Percentiles rank a stretch among this genome's conserved stretches.
These are phyloP conservation scores for Macrolepiota dolichaula DNA, from an alignment of 768 basidiomycete genomes.

Conservation along the genomic window DNA sequence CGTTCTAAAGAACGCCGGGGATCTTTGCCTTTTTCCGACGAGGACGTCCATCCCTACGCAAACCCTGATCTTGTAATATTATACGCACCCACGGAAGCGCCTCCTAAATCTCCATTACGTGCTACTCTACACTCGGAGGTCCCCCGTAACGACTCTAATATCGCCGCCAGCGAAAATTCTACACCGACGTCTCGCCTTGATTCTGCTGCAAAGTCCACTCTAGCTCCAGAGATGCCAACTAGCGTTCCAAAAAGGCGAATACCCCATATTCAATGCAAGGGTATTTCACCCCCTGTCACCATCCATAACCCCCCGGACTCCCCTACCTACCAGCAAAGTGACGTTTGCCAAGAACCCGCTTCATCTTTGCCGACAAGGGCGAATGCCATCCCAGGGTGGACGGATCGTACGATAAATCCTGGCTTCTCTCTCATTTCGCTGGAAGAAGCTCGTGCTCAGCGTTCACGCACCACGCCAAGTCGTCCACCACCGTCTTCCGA, in stretches of 20 bases:
- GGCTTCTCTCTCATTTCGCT: slow-evolving; percentile 69
- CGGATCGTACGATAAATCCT: slow-evolving; percentile 41
- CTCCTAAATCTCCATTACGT: slow-evolving; percentile 24
- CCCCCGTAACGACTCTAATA: slow-evolving; percentile 46
- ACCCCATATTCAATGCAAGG: slow-evolving; percentile 42
- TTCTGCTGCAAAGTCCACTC: slow-evolving; percentile 30
- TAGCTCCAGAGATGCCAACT: slow-evolving; percentile 32
- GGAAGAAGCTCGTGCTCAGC: slow-evolving; percentile 76
- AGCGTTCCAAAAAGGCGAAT: slow-evolving; percentile 23
- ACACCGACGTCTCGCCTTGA: slow-evolving; percentile 25
- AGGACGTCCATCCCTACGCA: slow-evolving; percentile 69
- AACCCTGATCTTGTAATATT: slow-evolving; percentile 64
- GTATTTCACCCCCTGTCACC: slow-evolving; percentile 55
- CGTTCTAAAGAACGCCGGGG: slow-evolving; percentile 14
- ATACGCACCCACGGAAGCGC: slow-evolving; percentile 27
- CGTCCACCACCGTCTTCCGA: slow-evolving; percentile 28
- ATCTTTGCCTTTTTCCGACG: slow-evolving; percentile 27
- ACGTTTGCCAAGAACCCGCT: slow-evolving; percentile 21
- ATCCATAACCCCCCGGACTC: slow-evolving; percentile 28
- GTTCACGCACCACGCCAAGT: slow-evolving; percentile 40
- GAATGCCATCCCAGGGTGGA: slow-evolving; percentile 45
- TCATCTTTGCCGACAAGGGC: slow-evolving; percentile 24
- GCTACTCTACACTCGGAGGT: slow-evolving; percentile 28
- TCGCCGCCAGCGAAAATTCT: slow-evolving; percentile 46
- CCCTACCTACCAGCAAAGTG: slow-evolving; percentile 19